Conservation (phyloP, 768 basidiomycete genomes). For the Pleurotus cornucopiae region DNA sequence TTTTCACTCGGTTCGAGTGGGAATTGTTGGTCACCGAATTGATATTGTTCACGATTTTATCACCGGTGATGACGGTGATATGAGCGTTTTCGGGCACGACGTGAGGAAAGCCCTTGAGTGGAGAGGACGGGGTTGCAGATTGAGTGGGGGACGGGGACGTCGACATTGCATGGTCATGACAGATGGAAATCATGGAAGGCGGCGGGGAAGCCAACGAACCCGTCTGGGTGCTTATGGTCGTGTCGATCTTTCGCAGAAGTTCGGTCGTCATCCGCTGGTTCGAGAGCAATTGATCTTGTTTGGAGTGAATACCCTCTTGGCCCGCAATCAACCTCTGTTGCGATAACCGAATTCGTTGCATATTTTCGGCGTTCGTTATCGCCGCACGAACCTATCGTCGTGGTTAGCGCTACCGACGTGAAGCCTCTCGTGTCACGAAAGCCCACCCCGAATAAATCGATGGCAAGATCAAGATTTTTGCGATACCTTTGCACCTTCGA, state of each 20-base stretch:
- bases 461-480: neutral
- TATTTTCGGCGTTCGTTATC: neutral
- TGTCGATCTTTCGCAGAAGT: neutral
- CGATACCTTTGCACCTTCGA: neutral
- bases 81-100: neutral
- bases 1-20: neutral
- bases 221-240: neutral
- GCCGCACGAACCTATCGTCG: neutral
- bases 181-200: neutral
- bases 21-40: neutral
- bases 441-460: neutral
- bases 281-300: neutral
- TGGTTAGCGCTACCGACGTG: neutral
- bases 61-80: constrained; percentile 5
- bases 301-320: neutral
- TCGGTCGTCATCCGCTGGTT: neutral
- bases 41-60: constrained; percentile 1
- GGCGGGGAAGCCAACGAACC: neutral
- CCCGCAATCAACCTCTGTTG: neutral
- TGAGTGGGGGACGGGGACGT: neutral
- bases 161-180: neutral
- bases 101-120: neutral
- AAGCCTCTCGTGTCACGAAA: neutral
- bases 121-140: neutral
- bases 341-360: neutral